Percentiles rank a stretch among this genome's conserved stretches.
Evolutionary conservation across 2,329 filamentous ascomycete genomes (phyloP).

Genomic region (Aspergillus sp.): DNA sequence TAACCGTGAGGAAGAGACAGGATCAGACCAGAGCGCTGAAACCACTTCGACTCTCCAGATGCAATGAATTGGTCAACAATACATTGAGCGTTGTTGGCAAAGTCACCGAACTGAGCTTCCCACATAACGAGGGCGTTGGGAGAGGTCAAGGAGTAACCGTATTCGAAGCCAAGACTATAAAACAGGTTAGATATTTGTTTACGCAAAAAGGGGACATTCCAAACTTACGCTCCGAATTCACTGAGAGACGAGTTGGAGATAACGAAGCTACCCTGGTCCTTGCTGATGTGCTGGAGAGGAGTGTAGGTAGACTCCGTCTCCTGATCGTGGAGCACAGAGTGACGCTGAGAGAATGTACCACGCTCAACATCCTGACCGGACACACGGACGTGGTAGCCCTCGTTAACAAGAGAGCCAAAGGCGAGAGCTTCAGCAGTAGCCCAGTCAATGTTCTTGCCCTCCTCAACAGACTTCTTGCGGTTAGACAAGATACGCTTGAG

Average conservation of each 20-base stretch:
- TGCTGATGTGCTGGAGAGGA: slow-evolving; percentile 81
- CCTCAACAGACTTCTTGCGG: slow-evolving; percentile 86
- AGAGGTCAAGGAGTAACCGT: slow-evolving; percentile 95
- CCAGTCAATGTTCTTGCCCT: slow-evolving; percentile 96
- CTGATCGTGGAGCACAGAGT: slow-evolving; percentile 96
- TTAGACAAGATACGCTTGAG: slow-evolving; percentile 91
- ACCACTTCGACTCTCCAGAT: slow-evolving; percentile 97
- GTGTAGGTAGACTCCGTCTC: slow-evolving; percentile 91
- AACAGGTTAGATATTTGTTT: slow-evolving; percentile 51
- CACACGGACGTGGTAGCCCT: slow-evolving; percentile 95
- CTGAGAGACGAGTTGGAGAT: slow-evolving; percentile 92
- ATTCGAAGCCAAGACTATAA: slow-evolving; percentile 88
- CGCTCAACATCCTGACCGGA: slow-evolving; percentile 99
- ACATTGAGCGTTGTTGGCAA: slow-evolving; percentile 98
- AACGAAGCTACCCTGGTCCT: slow-evolving; percentile 92
- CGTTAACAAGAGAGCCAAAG: slow-evolving; percentile 84
- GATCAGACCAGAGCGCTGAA: slow-evolving; percentile 94
- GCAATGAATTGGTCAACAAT: slow-evolving; percentile 99
- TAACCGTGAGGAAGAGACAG: slow-evolving; percentile 97
- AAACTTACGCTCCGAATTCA: slow-evolving; percentile 63
- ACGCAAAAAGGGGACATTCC: background rate
- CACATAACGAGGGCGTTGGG: slow-evolving; percentile 98
- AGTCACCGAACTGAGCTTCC: slow-evolving; percentile 99
- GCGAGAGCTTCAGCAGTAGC: slow-evolving; percentile 94
- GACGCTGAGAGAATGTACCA: slow-evolving; percentile 98